These are phyloP conservation scores for Scheffersomyces lignicola DNA, from an alignment of 1,139 yeast species.

Conservation along the genomic window DNA sequence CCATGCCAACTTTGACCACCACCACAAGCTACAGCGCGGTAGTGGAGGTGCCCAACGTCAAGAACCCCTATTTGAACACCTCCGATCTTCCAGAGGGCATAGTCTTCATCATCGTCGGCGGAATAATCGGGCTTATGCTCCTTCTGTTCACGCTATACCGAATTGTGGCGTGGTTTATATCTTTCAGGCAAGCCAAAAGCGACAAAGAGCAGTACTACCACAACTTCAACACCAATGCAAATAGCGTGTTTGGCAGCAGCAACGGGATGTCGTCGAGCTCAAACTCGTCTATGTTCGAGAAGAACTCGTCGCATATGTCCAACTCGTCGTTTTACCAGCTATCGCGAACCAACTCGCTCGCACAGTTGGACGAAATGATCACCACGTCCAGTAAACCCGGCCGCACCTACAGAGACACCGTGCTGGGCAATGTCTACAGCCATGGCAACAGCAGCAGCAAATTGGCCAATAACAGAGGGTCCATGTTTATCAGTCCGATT, in stretches of 20 bases:
- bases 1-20: slow-evolving; percentile 7
- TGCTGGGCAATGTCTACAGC: slow-evolving; percentile 8
- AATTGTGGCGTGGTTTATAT: slow-evolving; percentile 22
- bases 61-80: slow-evolving; percentile 35
- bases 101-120: slow-evolving; percentile 47
- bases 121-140: slow-evolving; percentile 28
- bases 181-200: slow-evolving; percentile 30
- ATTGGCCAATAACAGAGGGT: slow-evolving; percentile 22
- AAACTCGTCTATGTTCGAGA: slow-evolving; percentile 23
- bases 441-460: slow-evolving; percentile 5
- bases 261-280: slow-evolving; percentile 16
- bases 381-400: slow-evolving; percentile 17
- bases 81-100: slow-evolving; percentile 32
- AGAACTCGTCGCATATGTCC: slow-evolving; percentile 6
- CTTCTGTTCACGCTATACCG: slow-evolving; percentile 22
- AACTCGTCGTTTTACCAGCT: slow-evolving; percentile 4
- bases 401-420: slow-evolving; percentile 22
- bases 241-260: slow-evolving; percentile 3
- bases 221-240: slow-evolving; percentile 10
- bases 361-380: slow-evolving; percentile 8
- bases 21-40: slow-evolving; percentile 8
- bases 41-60: slow-evolving; percentile 5
- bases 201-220: slow-evolving; percentile 38
- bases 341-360: slow-evolving; percentile 6
- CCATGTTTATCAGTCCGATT: slow-evolving; percentile 41